Evolutionary conservation across 139 green algal genomes (phyloP).

Genomic region (Pseudopediastrum boryanum): DNA sequence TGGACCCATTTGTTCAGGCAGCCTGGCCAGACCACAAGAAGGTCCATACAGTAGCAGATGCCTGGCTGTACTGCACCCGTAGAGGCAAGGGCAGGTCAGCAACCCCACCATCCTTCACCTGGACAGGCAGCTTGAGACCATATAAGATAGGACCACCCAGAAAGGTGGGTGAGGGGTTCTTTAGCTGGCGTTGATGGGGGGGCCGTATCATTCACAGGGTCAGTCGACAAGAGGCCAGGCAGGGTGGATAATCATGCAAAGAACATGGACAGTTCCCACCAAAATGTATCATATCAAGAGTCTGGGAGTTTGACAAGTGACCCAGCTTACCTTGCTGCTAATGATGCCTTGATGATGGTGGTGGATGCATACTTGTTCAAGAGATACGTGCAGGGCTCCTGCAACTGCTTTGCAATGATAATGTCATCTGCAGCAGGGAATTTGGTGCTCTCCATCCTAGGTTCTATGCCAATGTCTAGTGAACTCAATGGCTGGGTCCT

Average conservation of each 20-base stretch:
- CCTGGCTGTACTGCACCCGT: constrained; percentile 81
- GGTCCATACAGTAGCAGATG: constrained; percentile 57
- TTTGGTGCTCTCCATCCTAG: too few species aligned
- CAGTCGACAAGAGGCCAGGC: neutral
- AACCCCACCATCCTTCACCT: constrained; percentile 80
- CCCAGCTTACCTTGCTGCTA: neutral
- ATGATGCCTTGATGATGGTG: too few species aligned
- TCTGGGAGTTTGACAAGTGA: neutral
- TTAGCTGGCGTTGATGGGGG: too few species aligned
- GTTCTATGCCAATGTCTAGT: neutral
- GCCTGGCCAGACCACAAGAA: constrained; percentile 84
- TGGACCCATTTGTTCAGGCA: constrained; percentile 44
- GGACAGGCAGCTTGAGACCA: constrained; percentile 88
- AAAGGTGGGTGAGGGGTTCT: too few species aligned
- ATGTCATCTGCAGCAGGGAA: too few species aligned
- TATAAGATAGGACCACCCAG: constrained; percentile 70
- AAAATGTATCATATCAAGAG: neutral
- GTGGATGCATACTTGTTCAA: too few species aligned
- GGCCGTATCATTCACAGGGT: neutral
- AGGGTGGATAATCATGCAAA: neutral
- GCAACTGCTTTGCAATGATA: too few species aligned
- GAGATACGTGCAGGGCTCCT: too few species aligned
- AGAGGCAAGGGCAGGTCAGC: constrained; percentile 62
- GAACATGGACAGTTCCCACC: neutral
- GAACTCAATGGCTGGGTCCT: neutral